Base-by-base conservation (phyloP, 2,329 filamentous ascomycete species). In the Fusarium humuli region DNA sequence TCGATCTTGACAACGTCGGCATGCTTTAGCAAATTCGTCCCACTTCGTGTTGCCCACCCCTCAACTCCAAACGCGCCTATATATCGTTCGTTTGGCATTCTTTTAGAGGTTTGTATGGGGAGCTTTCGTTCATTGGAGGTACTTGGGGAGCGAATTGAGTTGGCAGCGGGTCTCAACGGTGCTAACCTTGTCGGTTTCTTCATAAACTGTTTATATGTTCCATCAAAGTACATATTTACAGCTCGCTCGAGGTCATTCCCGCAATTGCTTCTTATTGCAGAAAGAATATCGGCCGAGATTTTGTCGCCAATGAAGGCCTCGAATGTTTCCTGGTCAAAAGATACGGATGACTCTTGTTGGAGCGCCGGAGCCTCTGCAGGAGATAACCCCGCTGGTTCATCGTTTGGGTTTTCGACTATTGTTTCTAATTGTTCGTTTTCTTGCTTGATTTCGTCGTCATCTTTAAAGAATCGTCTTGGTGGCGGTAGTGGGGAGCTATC, bases 21-120 rank as follows among this genome's bases (percentile, higher is more conserved):
- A 75, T 97, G 92, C 70, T 90, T 92, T 27, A 99, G 77, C 8
- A 98, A 78, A 40, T 88, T 88, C 5, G 82, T 82, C 1, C 95
- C 95, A 78, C 94, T 98, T 73, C 91, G 89, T 6, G 95, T 98
- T 8, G 93, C 91, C 96, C 96, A 99, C 7, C 91, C 96, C 57
- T 92, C 93, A 7, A 93, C 94, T 11, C 96, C 96, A 79, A 98
- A 96, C 0, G 94, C 93, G 20, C 96, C 96, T 65, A 98, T 88
- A 75, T 98, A 99, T 75, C 96, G 82, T 34, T 76, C 79, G 5
- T 78, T 75, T 0, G 84, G 82, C 57, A 82, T 80, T 7, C 65
- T 73, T 25, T 67, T 71, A 37, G 68, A 61, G 13, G 65, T 32
- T 11, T 20, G 57, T n/a, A 69, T 40, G 9, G 64, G 45, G 23